Base-by-base conservation (phyloP, 2,329 filamentous ascomycete species). In the Aureobasidium mangrovei region DNA sequence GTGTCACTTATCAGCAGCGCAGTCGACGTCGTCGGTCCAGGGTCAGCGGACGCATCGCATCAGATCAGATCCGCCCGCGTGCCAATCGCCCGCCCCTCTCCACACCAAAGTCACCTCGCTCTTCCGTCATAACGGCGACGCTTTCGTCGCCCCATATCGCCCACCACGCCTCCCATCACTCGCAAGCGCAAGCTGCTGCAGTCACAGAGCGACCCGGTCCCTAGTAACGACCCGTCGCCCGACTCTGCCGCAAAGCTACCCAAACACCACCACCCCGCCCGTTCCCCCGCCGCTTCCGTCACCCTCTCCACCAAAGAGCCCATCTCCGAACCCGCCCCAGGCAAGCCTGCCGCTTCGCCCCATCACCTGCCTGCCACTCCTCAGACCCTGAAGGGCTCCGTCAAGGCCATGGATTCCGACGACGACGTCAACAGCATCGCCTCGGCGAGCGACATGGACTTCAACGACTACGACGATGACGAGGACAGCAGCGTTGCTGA, bases 341-440 rank as follows among this genome's bases (percentile, higher is more conserved):
- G 31, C 56, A 58, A 59, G 27, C 42, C 53, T 39, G 53, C 55
- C 45, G 45, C 67, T 57, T 70, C 65, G 60, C 67, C 70, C 62
- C 67, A 68, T 62, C 66, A 65, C 59, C 63, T 67, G 55, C 68
- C 69, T 38, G 72, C 74, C 41, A 78, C 80, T 39, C 81, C 82
- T 26, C 79, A 67, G 62, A 67, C 59, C 53, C 64, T 62, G 10
- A 53, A 43, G 62, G 70, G 58, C 59, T 76, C 73, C 35, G 72
- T 64, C 54, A 64, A 61, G 47, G 80, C 76, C 60, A 96, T 96
- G 91, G 90, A 95, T 74, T 96, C 91, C 7, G 91, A 97, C 64
- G 90, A 96, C 65, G 91, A 96, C 57, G 91, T 91, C 70, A 86
- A 93, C 80, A 94, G 87, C 63, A 83, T 84, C 66, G 77, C 84